Evolutionary conservation across 371 early-diverging fungal genomes (phyloP).

Genomic region (Zancudomyces culisetae): DNA sequence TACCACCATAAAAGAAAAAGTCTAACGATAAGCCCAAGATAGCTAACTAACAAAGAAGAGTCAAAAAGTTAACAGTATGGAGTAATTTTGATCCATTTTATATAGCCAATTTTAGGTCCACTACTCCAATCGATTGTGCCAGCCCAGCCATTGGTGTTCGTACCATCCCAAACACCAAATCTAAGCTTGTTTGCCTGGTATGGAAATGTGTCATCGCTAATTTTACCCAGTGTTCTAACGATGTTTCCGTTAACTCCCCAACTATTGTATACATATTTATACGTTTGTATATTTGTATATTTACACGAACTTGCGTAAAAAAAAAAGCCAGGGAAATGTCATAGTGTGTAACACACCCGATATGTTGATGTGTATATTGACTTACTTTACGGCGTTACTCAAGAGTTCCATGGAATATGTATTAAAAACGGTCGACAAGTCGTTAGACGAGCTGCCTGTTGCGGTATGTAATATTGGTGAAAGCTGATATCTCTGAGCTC

Average conservation of each 20-base stretch:
- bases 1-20: not conserved
- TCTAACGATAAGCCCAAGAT: no score
- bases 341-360: no score
- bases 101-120: slow-evolving; percentile 11
- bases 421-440: slow-evolving; percentile 14
- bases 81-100: slow-evolving; percentile 15
- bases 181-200: slow-evolving; percentile 8
- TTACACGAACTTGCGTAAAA: no score
- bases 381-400: slow-evolving; percentile 8
- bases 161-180: slow-evolving; percentile 24
- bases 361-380: no score
- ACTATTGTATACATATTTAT: no score
- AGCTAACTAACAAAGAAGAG: no score
- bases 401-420: slow-evolving; percentile 21
- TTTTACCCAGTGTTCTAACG: slow-evolving; percentile 1
- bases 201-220: slow-evolving; percentile 13
- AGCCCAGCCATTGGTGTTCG: slow-evolving; percentile 18
- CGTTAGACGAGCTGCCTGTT: slow-evolving; percentile 3
- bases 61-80: slow-evolving; percentile 12
- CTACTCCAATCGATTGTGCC: slow-evolving; percentile 15
- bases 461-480: slow-evolving; percentile 9
- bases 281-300: no score
- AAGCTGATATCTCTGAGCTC: slow-evolving; percentile 16
- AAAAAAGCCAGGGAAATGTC: no score
- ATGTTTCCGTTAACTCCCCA: not conserved